Conservation (phyloP, 805 yeast species). For the Isabelozyma rhagii region DNA sequence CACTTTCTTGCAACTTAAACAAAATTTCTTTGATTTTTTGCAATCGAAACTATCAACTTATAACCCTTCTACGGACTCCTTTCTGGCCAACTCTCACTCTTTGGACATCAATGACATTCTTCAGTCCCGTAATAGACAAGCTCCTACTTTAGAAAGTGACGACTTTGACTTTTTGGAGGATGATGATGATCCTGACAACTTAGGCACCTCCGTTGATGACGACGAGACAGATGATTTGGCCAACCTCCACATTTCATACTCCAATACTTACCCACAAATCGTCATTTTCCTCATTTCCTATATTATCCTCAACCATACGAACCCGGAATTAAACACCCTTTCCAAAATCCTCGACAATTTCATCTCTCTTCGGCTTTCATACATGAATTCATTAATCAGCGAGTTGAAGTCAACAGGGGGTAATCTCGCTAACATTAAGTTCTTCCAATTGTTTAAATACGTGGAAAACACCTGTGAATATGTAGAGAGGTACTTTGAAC, state of each 20-base stretch:
- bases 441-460: constrained; percentile 25
- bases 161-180: constrained; percentile 13
- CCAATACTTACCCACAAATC: constrained; percentile 19
- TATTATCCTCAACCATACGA: constrained; percentile 20
- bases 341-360: constrained; percentile 18
- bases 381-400: constrained; percentile 9
- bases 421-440: constrained; percentile 14
- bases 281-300: constrained; percentile 30
- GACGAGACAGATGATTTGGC: not conserved
- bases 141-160: constrained; percentile 3
- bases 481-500: constrained; percentile 19
- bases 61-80: constrained; percentile 7
- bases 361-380: constrained; percentile 18
- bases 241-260: constrained; percentile 5
- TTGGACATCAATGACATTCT: not conserved
- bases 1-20: constrained; percentile 18
- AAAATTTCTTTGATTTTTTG: constrained; percentile 19
- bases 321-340: constrained; percentile 12
- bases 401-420: constrained; percentile 1
- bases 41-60: constrained; percentile 22
- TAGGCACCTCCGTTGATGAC: constrained; percentile 2
- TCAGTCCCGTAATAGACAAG: not conserved
- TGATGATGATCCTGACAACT: constrained; percentile 7
- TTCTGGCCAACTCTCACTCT: not conserved
- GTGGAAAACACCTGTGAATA: constrained; percentile 32